Evolutionary conservation across 1,284 basidiomycete genomes (phyloP).

Genomic region (Melanopsichium pennsylvanicum): DNA sequence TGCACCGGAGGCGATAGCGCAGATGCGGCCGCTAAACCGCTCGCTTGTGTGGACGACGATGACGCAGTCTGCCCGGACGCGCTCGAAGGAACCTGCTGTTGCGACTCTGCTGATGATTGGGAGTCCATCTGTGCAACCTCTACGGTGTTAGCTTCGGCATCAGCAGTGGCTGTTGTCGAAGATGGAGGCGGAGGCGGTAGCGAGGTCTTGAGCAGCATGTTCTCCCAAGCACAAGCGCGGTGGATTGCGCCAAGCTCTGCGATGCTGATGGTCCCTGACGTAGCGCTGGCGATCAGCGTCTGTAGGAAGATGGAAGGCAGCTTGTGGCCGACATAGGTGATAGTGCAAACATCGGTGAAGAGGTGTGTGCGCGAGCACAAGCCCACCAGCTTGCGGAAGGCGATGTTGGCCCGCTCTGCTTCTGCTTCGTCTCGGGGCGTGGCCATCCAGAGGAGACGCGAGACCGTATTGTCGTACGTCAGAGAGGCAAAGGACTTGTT

Average conservation of each 20-base stretch:
- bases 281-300: slow-evolving; percentile 35
- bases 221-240: slow-evolving; percentile 85
- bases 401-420: slow-evolving; percentile 71
- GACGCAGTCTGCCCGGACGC: background rate
- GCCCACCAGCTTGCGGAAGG: slow-evolving; percentile 79
- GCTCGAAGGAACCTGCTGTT: background rate
- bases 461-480: slow-evolving; percentile 29
- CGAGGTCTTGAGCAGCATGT: slow-evolving; percentile 75
- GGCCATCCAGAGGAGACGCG: slow-evolving; percentile 40
- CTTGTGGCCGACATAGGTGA: slow-evolving; percentile 79
- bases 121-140: slow-evolving; percentile 7
- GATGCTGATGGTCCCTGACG: slow-evolving; percentile 73
- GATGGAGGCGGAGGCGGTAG: slow-evolving; percentile 29
- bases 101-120: background rate
- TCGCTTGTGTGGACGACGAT: slow-evolving; percentile 1
- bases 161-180: background rate
- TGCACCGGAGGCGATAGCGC: slow-evolving; percentile 14
- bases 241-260: slow-evolving; percentile 81
- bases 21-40: background rate
- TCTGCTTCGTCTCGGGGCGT: slow-evolving; percentile 62
- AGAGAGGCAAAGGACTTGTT: slow-evolving; percentile 31
- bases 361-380: slow-evolving; percentile 82
- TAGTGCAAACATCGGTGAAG: slow-evolving; percentile 88
- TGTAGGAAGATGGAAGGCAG: slow-evolving; percentile 79
- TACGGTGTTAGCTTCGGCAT: slow-evolving; percentile 22